phyloP scores from a whole-genome alignment of 306 rosid species.

The Begonia peltatifolia region DNA sequence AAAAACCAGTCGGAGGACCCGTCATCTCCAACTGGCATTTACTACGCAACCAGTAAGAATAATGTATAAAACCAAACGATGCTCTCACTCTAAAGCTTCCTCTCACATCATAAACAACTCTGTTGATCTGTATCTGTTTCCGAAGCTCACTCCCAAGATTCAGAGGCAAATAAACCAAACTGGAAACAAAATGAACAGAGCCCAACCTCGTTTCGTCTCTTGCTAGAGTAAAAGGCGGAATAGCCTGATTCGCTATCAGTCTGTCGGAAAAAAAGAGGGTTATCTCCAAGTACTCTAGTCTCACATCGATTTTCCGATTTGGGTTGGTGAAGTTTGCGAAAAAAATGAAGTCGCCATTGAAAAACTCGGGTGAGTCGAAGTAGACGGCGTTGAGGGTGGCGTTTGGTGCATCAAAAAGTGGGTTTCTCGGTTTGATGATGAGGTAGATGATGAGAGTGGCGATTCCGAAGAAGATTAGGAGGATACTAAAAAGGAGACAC shows the following conservation, averaged over 20 bases:
- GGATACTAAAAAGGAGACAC: constrained; percentile 66
- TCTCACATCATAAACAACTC: constrained; percentile 39
- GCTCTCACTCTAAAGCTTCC: constrained; percentile 65
- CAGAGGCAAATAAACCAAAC: constrained; percentile 67
- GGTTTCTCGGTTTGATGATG: constrained; percentile 49
- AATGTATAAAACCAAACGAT: constrained; percentile 41
- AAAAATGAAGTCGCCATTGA: constrained; percentile 69
- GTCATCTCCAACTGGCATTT: constrained; percentile 76
- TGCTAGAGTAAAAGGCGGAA: constrained; percentile 49
- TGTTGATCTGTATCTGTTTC: constrained; percentile 52
- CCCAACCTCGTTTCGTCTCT: constrained; percentile 45
- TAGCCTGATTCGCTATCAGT: constrained; percentile 48
- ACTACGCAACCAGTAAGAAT: constrained; percentile 52
- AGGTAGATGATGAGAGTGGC: constrained; percentile 55
- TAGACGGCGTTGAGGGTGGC: constrained; percentile 63
- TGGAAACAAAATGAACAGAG: constrained; percentile 53
- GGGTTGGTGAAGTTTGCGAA: constrained; percentile 83
- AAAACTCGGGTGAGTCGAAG: constrained; percentile 59
- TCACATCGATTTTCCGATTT: constrained; percentile 40
- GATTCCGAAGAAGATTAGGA: constrained; percentile 68
- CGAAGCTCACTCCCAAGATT: constrained; percentile 56
- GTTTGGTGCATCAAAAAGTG: constrained; percentile 56
- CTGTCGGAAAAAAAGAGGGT: constrained; percentile 59
- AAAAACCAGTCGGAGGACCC: constrained; percentile 65
- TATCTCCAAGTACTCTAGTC: constrained; percentile 43